Base-by-base conservation (phyloP, 441 rosid genomes). In the Gossypium schwendimanii region DNA sequence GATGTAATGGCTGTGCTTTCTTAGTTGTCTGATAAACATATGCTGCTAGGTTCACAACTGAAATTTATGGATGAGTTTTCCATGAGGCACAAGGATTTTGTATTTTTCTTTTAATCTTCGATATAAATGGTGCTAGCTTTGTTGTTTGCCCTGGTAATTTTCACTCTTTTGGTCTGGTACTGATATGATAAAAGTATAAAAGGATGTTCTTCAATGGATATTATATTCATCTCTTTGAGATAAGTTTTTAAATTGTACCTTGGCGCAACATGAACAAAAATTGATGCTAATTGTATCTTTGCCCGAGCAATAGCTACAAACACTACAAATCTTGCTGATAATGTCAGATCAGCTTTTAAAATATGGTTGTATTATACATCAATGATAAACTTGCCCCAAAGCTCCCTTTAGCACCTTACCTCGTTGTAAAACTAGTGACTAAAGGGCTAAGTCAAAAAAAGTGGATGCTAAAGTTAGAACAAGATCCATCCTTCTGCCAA, bases 1-100 rank as follows among this genome's bases (percentile, higher is more conserved):
- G 99, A 95, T 78, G 90, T 94, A 45, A 91, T 91, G 93, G 98
- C 99, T 12, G 85, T 94, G 55, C 91, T 94, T 63, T 87, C 97
- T 47, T 94, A 92, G 89, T 81, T 69, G 74, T n/a, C 41, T 57
- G 18, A 44, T 61, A 3, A 33, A 15, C 28, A 53, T 52, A 9
- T 31, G 21, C 2, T 4, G n/a, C 39, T n/a, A 45, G 60, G 3
- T 53, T 62, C 33, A 64, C 17, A 15, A 63, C 63, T 63, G 70
- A 36, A 39, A n/a, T 63, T 54, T 14, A n/a, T 64, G 24, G 21
- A 21, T 15, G n/a, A 53, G 62, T 21, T 64, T 24, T 11, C 20
- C 12, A 1, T 6, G 44, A 73, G 20, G 47, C 55, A 2, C 14
- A 10, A 65, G 76, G 71, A 14, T 53, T 73, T 73, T 73, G 76